phyloP scores from a whole-genome alignment of 805 yeast genomes.

The Cephaloascus albidus region DNA sequence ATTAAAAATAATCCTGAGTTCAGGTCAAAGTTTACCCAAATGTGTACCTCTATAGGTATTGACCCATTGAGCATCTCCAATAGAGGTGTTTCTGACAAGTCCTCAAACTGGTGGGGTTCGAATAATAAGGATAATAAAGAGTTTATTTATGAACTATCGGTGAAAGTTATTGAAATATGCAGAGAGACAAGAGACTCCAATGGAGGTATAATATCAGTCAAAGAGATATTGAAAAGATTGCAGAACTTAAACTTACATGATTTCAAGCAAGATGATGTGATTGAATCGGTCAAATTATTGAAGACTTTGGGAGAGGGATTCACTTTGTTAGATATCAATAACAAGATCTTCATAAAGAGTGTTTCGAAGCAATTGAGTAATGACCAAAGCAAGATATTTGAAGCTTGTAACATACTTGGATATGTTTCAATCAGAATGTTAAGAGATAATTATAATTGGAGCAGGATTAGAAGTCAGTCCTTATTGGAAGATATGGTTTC shows the following conservation, averaged over 20 bases:
- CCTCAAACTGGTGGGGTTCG: conserved; percentile 20
- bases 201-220: conserved; percentile 72
- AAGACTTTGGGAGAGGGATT: conserved; percentile 62
- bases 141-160: conserved; percentile 58
- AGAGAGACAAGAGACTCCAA: conserved; percentile 59
- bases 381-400: conserved; percentile 67
- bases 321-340: conserved; percentile 49
- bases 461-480: conserved; percentile 43
- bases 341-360: conserved; percentile 48
- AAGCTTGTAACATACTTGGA: conserved; percentile 71
- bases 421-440: conserved; percentile 57
- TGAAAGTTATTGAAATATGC: conserved; percentile 69
- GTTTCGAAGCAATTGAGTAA: conserved; percentile 53
- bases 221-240: conserved; percentile 33
- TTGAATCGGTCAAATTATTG: conserved; percentile 43
- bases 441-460: conserved; percentile 75
- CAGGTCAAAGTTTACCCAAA: conserved; percentile 60
- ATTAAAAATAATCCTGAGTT: conserved; percentile 56
- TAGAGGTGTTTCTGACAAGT: conserved; percentile 11
- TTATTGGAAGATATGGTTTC: conserved; percentile 74
- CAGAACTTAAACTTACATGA: conserved; percentile 17
- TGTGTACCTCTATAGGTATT: conserved; percentile 75
- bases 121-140: conserved; percentile 18
- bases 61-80: conserved; percentile 50
- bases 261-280: conserved; percentile 41